Percentiles rank a stretch among this genome's conserved stretches.
phyloP scores from a whole-genome alignment of 441 rosid species.

The Brassica hybrid region DNA sequence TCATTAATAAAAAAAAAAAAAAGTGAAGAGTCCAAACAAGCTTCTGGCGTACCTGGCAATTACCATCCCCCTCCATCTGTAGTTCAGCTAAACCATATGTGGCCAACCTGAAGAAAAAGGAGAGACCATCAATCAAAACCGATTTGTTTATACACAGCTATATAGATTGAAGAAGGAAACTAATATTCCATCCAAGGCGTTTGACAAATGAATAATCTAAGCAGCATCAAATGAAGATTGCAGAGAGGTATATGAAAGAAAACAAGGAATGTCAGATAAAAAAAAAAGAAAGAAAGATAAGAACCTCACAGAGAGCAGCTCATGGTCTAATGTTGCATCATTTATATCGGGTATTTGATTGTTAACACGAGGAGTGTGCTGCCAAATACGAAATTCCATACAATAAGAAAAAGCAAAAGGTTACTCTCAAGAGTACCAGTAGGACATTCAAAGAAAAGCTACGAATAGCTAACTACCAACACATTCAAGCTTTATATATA shows the following conservation, averaged over 20 bases:
- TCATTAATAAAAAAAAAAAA: not conserved
- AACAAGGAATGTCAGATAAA: constrained; percentile 6
- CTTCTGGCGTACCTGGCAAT: constrained; percentile 76
- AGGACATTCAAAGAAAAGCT: not conserved
- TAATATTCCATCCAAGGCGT: not conserved
- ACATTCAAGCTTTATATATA: not conserved
- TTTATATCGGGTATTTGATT: constrained; percentile 77
- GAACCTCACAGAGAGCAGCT: constrained; percentile 86
- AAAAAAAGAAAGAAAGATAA: constrained; percentile 26
- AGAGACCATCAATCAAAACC: constrained; percentile 17
- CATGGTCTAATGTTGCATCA: constrained; percentile 89
- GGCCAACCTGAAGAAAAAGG: constrained; percentile 60
- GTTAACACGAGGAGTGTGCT: constrained; percentile 92
- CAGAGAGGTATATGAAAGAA: constrained; percentile 3
- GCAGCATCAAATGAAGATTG: constrained; percentile 2
- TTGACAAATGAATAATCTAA: not conserved
- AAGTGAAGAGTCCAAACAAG: not conserved
- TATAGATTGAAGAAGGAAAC: not conserved
- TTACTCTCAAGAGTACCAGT: constrained; percentile 2
- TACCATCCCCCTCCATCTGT: constrained; percentile 96
- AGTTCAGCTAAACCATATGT: constrained; percentile 85
- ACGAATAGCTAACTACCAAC: not conserved
- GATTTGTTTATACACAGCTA: not conserved
- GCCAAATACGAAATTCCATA: constrained; percentile 45
- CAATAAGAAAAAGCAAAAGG: not conserved